Evolutionary conservation across 768 basidiomycete genomes (phyloP), one percentile per base, ranked within the genome.

Genomic region (Pleurotus ostreatus): DNA sequence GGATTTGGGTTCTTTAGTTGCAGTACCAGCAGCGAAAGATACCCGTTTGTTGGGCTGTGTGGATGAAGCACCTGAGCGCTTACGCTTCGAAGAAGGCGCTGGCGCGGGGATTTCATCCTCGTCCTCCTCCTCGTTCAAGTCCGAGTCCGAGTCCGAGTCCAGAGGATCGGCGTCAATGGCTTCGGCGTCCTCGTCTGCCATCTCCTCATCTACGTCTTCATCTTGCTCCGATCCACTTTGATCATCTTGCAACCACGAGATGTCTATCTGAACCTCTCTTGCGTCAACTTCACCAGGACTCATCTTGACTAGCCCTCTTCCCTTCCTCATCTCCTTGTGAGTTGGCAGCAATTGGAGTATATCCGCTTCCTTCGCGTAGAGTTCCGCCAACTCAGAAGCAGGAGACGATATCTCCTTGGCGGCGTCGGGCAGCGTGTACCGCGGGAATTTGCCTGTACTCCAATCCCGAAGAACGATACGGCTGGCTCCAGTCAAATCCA

Each of bases 381-480:
- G 58, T 30, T 70, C 66, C 58, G 56, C 44, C 15, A 71, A 34
- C 46, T 59, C 48, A 18, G 58, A 26, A 9, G 57, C 15, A n/a
- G 64, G 41, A 34, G 61, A 45, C 9, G 57, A 45, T 30, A 57
- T 58, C 4, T 59, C 60, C 2, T 60, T 47, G 2, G 79, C 74
- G 0, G 70, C 44, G 2, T 79, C 74, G 1, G 88, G 87, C 47
- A 75, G 69, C 4, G 88, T 84, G 71, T 89, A 94, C 58, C 88
- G 81, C 22, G 83, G 79, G 63, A 96, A 77, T 60, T 81, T 86
- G 52, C 88, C 86, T 5, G 76, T 78, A 57, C 77, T 83, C 94
- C 94, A 97, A 71, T 96, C 93, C 8, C 88, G 84, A 44, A 97
- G 77, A 38, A 97, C 77, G 57, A 88, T 77, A 18, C 89, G 85